phyloP scores from a whole-genome alignment of 768 basidiomycete species.

The Leucogyrophana mollusca region DNA sequence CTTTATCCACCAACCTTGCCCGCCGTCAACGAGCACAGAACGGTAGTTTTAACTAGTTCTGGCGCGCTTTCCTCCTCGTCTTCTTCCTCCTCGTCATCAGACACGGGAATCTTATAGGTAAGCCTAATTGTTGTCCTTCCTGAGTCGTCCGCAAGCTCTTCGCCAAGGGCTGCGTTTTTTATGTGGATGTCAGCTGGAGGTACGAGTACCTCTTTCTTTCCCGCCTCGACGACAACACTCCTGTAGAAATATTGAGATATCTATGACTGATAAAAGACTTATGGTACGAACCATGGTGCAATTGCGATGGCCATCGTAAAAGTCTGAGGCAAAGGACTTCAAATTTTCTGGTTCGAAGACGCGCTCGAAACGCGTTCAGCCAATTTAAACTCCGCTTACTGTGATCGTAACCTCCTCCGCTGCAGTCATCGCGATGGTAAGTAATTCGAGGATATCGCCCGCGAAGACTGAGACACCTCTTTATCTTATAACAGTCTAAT shows the following conservation, averaged over 20 bases:
- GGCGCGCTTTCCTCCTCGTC: slow-evolving; percentile 43
- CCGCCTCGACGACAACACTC: slow-evolving; percentile 61
- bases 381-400: slow-evolving; percentile 47
- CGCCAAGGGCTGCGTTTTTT: slow-evolving; percentile 81
- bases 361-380: background rate
- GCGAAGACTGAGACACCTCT: slow-evolving; percentile 8
- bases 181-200: slow-evolving; percentile 72
- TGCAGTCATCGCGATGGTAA: slow-evolving; percentile 45
- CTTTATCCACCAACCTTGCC: slow-evolving; percentile 59
- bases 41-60: slow-evolving; percentile 42
- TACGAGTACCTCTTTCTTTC: slow-evolving; percentile 52
- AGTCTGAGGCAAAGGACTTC: slow-evolving; percentile 10
- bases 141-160: slow-evolving; percentile 59
- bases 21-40: slow-evolving; percentile 78
- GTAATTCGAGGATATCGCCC: slow-evolving; percentile 17
- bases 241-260: slow-evolving; percentile 34
- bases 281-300: slow-evolving; percentile 59
- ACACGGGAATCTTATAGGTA: slow-evolving; percentile 43
- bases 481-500: slow-evolving; percentile 66
- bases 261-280: slow-evolving; percentile 5
- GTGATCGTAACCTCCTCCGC: slow-evolving; percentile 5
- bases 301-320: slow-evolving; percentile 55
- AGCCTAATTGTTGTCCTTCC: slow-evolving; percentile 70
- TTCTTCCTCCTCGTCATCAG: slow-evolving; percentile 43
- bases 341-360: slow-evolving; percentile 12